Conservation (phyloP, 441 rosid species). For the Cnidoscolus chayamansa region DNA sequence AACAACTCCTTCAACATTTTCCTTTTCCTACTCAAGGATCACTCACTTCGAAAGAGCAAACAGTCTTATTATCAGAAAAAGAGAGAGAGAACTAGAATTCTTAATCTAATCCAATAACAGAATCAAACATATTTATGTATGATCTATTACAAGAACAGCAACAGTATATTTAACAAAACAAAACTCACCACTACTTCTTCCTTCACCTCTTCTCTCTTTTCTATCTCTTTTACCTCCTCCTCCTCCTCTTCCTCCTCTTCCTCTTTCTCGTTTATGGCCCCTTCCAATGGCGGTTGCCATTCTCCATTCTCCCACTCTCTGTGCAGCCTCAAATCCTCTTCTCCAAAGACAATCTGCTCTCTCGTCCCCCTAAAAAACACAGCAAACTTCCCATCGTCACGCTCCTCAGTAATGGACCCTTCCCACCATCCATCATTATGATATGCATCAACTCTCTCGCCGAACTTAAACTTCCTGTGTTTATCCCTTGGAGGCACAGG, state of each 20-base stretch:
- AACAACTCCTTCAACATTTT: background rate
- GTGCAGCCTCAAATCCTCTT: slow-evolving; percentile 44
- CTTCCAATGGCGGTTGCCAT: slow-evolving; percentile 64
- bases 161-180: background rate
- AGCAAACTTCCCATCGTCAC: slow-evolving; percentile 45
- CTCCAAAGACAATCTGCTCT: slow-evolving; percentile 52
- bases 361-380: slow-evolving; percentile 55
- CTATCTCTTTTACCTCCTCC: slow-evolving; percentile 11
- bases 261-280: slow-evolving; percentile 22
- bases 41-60: background rate
- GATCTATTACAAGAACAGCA: background rate
- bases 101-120: background rate
- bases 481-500: slow-evolving; percentile 61
- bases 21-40: background rate
- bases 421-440: slow-evolving; percentile 76
- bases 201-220: background rate
- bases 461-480: slow-evolving; percentile 36
- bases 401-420: slow-evolving; percentile 60
- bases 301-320: slow-evolving; percentile 55
- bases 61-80: too few species aligned
- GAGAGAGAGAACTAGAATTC: background rate
- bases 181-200: slow-evolving; percentile 6
- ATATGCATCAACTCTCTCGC: slow-evolving; percentile 66
- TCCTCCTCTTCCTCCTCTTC: slow-evolving; percentile 28
- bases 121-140: background rate